Percentiles rank a stretch among this genome's conserved stretches.
Evolutionary conservation across 1,139 yeast genomes (phyloP).

Genomic region (Yamadazyma diddensiae): DNA sequence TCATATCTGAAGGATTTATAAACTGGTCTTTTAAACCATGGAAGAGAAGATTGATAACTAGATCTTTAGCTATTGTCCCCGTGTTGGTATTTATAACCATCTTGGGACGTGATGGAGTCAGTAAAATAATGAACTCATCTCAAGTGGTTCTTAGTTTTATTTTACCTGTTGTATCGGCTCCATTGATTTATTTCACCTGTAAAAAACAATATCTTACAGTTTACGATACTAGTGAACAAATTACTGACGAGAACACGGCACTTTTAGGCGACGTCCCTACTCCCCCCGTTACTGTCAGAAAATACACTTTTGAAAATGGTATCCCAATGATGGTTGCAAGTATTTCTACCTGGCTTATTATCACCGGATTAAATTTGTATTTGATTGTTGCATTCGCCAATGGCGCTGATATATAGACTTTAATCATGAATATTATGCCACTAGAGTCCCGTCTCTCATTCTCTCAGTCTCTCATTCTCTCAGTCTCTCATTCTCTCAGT

Average conservation of each 20-base stretch:
- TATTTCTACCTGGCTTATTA: constrained; percentile 64
- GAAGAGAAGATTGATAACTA: constrained; percentile 65
- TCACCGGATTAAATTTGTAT: constrained; percentile 71
- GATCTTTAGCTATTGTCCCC: constrained; percentile 71
- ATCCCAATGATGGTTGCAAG: constrained; percentile 51
- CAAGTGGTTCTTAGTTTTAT: constrained; percentile 71
- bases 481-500: no score
- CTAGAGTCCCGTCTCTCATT: no score
- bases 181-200: constrained; percentile 68
- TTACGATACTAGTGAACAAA: constrained; percentile 20
- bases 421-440: background rate
- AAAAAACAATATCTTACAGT: constrained; percentile 59
- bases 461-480: no score
- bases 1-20: constrained; percentile 79
- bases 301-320: constrained; percentile 62
- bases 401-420: constrained; percentile 59
- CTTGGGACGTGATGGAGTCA: constrained; percentile 68
- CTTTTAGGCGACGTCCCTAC: constrained; percentile 11
- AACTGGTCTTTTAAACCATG: constrained; percentile 76
- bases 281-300: constrained; percentile 13
- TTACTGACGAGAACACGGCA: constrained; percentile 17
- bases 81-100: constrained; percentile 61
- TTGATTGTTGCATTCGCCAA: constrained; percentile 63
- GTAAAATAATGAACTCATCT: constrained; percentile 67
- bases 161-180: constrained; percentile 74